Percentiles rank a stretch among this genome's conserved stretches.
Conservation (phyloP, 257 asterid genomes). For the Solanum etuberosum region DNA sequence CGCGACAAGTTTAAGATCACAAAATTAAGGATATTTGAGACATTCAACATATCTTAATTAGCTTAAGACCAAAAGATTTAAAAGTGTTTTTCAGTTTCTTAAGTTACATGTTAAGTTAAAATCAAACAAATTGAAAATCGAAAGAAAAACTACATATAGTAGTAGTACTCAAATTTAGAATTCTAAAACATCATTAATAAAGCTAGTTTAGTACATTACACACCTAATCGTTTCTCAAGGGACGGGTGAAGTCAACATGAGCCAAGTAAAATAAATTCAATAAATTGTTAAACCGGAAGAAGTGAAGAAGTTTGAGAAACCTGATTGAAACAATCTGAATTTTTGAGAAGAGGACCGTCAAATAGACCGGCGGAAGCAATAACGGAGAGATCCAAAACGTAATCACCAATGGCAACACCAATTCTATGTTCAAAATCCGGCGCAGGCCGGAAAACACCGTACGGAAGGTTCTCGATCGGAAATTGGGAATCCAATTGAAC, state of each 20-base stretch:
- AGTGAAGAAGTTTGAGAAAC: constrained; percentile 13
- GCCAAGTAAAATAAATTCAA: too few relatives aligned
- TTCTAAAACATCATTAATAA: not conserved
- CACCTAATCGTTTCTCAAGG: not conserved
- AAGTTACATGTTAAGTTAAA: too few relatives aligned
- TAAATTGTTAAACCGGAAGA: not conserved
- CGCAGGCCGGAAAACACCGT: constrained; percentile 60
- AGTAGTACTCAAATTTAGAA: not conserved
- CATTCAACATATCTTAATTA: not conserved
- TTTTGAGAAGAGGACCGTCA: constrained; percentile 48
- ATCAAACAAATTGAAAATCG: too few relatives aligned
- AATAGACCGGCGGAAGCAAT: constrained; percentile 65
- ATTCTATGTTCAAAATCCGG: constrained; percentile 48
- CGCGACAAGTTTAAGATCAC: too few relatives aligned
- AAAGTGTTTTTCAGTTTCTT: too few relatives aligned
- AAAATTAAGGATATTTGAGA: too few relatives aligned
- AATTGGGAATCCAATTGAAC: constrained; percentile 75
- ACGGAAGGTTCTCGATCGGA: constrained; percentile 87
- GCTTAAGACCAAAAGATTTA: too few relatives aligned
- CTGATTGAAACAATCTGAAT: constrained; percentile 71
- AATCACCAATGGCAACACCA: constrained; percentile 75
- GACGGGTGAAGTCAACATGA: not conserved
- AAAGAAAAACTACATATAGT: too few relatives aligned
- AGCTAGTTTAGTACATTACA: not conserved
- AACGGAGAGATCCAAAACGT: constrained; percentile 61